Percentiles rank a stretch among this genome's conserved stretches.
phyloP scores from a whole-genome alignment of 495 filamentous ascomycete species.

The Astrocystis sublimbata region DNA sequence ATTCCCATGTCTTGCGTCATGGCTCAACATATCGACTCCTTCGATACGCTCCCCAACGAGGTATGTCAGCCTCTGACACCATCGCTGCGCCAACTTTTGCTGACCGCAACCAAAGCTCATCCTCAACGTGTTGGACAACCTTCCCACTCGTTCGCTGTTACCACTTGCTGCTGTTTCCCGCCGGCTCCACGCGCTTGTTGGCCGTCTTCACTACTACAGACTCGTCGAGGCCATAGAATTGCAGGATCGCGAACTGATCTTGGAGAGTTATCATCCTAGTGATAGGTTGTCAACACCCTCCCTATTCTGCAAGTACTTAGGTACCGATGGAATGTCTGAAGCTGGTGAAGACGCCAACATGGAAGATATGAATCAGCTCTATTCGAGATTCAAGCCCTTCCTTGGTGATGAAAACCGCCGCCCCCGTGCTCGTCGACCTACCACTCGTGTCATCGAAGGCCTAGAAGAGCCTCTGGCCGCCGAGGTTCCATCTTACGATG shows the following conservation, averaged over 20 bases:
- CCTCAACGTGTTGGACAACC: conserved; percentile 60
- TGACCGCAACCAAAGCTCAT: conserved; percentile 59
- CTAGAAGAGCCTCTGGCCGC: conserved; percentile 22
- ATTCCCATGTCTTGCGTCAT: conserved; percentile 32
- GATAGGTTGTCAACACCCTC: conserved; percentile 68
- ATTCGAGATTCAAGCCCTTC: conserved; percentile 62
- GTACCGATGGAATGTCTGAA: conserved; percentile 53
- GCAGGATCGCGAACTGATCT: conserved; percentile 63
- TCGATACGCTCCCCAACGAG: conserved; percentile 48
- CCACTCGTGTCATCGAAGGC: conserved; percentile 17
- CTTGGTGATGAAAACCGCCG: conserved; percentile 46
- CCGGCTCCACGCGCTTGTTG: conserved; percentile 65
- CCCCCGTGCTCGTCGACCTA: conserved; percentile 33
- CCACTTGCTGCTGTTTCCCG: conserved; percentile 61
- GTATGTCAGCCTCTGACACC: conserved; percentile 27
- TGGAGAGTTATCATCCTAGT: conserved; percentile 76
- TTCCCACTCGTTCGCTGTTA: conserved; percentile 62
- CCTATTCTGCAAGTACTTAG: conserved; percentile 67
- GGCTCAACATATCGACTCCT: conserved; percentile 28
- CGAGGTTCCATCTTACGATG: conserved; percentile 53
- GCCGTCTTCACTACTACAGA: conserved; percentile 68
- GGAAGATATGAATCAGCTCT: conserved; percentile 40
- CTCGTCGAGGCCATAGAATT: conserved; percentile 58
- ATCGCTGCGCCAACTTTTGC: neutral
- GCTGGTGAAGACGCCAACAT: conserved; percentile 39